Evolutionary conservation across 306 rosid genomes (phyloP).

Genomic region (Glycine soja): DNA sequence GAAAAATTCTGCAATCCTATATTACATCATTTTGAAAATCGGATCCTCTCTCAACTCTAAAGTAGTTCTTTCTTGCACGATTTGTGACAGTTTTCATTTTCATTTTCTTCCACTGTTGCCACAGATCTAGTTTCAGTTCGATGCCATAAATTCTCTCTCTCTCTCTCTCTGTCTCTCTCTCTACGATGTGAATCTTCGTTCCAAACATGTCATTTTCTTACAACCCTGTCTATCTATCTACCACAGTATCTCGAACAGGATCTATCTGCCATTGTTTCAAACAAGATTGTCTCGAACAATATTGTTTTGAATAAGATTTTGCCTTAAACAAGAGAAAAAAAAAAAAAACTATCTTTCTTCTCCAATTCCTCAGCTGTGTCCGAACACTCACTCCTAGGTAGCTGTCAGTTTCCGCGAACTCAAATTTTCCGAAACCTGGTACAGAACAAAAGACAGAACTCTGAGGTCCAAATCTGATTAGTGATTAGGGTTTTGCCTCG

Average conservation of each 20-base stretch:
- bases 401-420: neutral
- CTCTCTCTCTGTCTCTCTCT: neutral
- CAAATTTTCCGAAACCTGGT: neutral
- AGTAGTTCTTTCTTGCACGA: neutral
- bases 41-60: neutral
- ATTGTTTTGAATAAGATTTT: neutral
- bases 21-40: neutral
- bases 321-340: no score
- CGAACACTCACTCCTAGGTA: neutral
- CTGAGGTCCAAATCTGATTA: neutral
- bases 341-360: no score
- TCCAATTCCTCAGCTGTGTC: no score
- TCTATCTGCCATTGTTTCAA: neutral
- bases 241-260: neutral
- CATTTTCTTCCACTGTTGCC: no score
- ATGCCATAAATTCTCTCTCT: no score
- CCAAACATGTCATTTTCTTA: neutral
- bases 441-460: neutral
- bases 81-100: neutral
- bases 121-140: conserved; percentile 32
- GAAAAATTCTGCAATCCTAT: neutral
- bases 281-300: neutral
- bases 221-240: neutral
- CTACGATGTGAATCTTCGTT: neutral
- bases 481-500: conserved; percentile 43